phyloP scores from a whole-genome alignment of 2,329 filamentous ascomycete genomes.

The Fusarium gaditjirri region DNA sequence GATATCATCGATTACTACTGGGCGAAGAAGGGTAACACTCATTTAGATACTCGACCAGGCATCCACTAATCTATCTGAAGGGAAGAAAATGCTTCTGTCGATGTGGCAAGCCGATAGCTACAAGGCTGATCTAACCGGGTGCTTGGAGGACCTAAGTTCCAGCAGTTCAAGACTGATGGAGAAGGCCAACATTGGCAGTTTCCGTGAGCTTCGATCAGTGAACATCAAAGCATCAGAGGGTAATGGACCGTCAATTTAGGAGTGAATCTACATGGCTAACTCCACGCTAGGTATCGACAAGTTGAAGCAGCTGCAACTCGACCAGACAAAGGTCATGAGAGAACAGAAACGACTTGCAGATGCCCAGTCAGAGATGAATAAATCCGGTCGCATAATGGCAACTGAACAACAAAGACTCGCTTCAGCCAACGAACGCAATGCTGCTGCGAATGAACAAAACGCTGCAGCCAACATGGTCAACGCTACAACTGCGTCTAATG shows the following conservation, averaged over 20 bases:
- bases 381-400: fast-evolving
- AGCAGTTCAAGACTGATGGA: neutral
- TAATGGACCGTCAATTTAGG: fast-evolving
- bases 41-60: fast-evolving
- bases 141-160: neutral
- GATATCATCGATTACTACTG: neutral
- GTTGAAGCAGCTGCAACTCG: neutral
- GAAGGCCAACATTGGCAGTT: neutral
- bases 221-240: neutral
- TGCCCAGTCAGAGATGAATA: neutral
- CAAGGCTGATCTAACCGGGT: neutral
- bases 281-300: fast-evolving
- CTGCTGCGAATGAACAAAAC: neutral
- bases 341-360: neutral
- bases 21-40: neutral
- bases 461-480: neutral
- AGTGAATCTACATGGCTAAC: fast-evolving
- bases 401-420: neutral
- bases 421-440: neutral
- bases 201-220: neutral
- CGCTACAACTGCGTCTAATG: neutral
- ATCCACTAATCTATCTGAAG: fast-evolving
- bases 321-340: neutral
- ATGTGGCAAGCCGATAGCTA: neutral
- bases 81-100: neutral